Conservation (phyloP, 257 asterid species). For the Gentiana dahurica region DNA sequence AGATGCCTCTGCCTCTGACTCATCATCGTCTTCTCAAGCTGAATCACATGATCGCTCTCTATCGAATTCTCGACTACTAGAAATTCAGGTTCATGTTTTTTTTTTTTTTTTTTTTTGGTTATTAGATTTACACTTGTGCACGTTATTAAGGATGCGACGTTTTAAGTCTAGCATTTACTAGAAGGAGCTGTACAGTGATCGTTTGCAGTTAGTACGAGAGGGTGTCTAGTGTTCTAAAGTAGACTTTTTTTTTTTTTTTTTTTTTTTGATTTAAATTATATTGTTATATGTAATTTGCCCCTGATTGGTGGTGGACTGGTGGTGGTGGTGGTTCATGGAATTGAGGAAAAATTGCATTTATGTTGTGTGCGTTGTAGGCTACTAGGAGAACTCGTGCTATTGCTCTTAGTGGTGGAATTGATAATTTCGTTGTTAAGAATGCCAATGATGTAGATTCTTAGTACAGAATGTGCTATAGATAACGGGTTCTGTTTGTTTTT, state of each 20-base stretch:
- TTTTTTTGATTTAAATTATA: no score
- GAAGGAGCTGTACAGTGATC: no score
- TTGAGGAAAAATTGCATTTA: background rate
- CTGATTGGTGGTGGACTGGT: no score
- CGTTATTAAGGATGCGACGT: background rate
- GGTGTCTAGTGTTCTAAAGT: background rate
- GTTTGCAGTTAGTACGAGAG: background rate
- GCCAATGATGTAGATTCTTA: background rate
- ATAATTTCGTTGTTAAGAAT: background rate
- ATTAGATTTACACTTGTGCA: background rate
- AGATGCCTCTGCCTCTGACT: conserved; percentile 23
- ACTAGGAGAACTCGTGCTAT: background rate
- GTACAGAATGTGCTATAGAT: background rate
- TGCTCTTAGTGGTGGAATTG: no score
- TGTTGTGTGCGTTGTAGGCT: background rate
- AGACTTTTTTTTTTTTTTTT: background rate
- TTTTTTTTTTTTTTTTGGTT: background rate
- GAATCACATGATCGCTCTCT: conserved; percentile 17
- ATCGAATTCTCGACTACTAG: conserved; percentile 38
- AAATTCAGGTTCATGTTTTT: conserved; percentile 34
- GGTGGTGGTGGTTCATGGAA: background rate
- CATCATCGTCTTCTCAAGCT: conserved; percentile 27
- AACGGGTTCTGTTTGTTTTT: background rate
- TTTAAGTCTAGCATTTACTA: background rate
- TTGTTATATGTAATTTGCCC: no score